Evolutionary conservation across 352 stramenopile genomes (phyloP).

Genomic region (Globisporangium lucens): DNA sequence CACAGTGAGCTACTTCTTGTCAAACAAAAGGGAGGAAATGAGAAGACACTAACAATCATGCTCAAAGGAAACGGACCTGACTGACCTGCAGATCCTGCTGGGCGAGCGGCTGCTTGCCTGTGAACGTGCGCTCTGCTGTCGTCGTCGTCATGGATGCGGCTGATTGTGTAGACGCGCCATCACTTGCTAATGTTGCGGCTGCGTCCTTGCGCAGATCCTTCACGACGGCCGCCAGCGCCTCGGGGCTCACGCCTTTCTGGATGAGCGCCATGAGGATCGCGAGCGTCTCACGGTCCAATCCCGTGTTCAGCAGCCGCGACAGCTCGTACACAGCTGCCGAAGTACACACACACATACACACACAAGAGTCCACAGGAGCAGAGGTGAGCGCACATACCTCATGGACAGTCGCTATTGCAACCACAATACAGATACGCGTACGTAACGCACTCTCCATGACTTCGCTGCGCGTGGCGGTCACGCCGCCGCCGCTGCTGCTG

Average conservation of each 20-base stretch:
- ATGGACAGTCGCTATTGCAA: not conserved
- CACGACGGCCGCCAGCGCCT: constrained; percentile 86
- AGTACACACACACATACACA: not conserved
- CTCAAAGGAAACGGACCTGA: constrained; percentile 46
- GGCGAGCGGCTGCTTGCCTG: constrained; percentile 47
- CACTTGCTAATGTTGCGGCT: constrained; percentile 32
- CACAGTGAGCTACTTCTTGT: constrained; percentile 15
- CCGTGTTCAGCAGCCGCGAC: constrained; percentile 88
- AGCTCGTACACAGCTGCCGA: constrained; percentile 86
- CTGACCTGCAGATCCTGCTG: constrained; percentile 60
- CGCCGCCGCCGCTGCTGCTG: constrained; percentile 21
- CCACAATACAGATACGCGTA: not conserved
- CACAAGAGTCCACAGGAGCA: not conserved
- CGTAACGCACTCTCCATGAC: constrained; percentile 61
- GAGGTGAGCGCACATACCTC: not conserved
- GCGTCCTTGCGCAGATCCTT: constrained; percentile 86
- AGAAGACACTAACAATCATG: constrained; percentile 5
- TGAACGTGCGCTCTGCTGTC: constrained; percentile 27
- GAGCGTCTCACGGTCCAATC: constrained; percentile 86
- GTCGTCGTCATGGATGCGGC: constrained; percentile 12
- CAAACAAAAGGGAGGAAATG: not conserved
- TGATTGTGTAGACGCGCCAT: not conserved
- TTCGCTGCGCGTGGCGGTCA: constrained; percentile 46
- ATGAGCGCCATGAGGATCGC: constrained; percentile 85
- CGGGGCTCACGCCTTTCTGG: constrained; percentile 89